Evolutionary conservation across 2,329 filamentous ascomycete genomes (phyloP).

Genomic region (Diaporthe humulicola): DNA sequence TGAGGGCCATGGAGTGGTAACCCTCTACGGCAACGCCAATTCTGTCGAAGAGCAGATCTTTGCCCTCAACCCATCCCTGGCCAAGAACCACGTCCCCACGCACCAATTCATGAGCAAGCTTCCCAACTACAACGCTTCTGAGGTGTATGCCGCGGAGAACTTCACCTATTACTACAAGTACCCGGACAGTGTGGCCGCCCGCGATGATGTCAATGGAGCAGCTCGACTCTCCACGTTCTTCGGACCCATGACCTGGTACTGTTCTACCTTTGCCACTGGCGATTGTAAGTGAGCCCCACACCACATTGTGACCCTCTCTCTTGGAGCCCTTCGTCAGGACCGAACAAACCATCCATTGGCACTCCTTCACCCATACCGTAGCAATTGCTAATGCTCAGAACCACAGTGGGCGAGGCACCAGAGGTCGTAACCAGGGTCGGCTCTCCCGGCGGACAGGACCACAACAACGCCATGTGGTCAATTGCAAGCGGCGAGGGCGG

Average conservation of each 20-base stretch:
- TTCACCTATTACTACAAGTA: constrained; percentile 1
- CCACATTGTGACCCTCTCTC: not conserved
- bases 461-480: not conserved
- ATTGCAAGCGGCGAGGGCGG: not conserved
- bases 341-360: too few species aligned
- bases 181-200: not conserved
- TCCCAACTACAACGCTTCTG: not conserved
- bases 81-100: not conserved
- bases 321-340: not conserved
- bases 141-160: not conserved
- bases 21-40: constrained; percentile 14
- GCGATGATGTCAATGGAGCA: not conserved
- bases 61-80: constrained; percentile 13
- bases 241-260: not conserved
- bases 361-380: not conserved
- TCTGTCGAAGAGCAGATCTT: constrained; percentile 32
- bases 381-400: not conserved
- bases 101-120: not conserved
- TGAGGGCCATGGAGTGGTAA: constrained; percentile 6
- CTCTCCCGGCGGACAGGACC: not conserved
- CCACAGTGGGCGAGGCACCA: not conserved
- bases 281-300: not conserved
- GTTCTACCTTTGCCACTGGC: constrained; percentile 20
- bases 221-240: not conserved
- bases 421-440: not conserved